phyloP scores from a whole-genome alignment of 192 early-diverging fungal genomes.

The Backusella liffmaniae region DNA sequence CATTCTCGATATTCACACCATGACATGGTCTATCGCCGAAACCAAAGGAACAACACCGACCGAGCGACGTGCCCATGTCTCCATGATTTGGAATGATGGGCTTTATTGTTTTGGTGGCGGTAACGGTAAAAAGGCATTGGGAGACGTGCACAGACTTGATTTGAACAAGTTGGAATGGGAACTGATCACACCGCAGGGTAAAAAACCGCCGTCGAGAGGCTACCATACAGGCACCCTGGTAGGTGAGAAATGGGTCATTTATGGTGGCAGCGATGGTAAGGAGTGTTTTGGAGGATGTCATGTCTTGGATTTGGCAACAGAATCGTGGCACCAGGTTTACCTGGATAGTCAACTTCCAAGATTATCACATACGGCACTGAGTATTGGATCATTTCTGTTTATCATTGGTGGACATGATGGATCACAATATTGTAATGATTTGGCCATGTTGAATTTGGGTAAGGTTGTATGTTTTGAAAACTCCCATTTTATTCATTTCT shows the following conservation, averaged over 20 bases:
- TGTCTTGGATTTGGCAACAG: slow-evolving; percentile 53
- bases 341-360: slow-evolving; percentile 64
- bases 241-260: slow-evolving; percentile 76
- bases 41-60: slow-evolving; percentile 55
- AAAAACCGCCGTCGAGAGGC: slow-evolving; percentile 68
- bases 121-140: slow-evolving; percentile 79
- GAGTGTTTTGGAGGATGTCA: slow-evolving; percentile 70
- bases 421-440: slow-evolving; percentile 70
- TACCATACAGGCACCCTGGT: slow-evolving; percentile 88
- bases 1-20: slow-evolving; percentile 70
- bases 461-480: neutral
- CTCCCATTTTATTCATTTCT: neutral
- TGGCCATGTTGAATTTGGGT: slow-evolving; percentile 78
- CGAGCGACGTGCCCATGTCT: slow-evolving; percentile 75
- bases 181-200: slow-evolving; percentile 53
- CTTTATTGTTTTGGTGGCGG: slow-evolving; percentile 89
- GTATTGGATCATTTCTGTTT: slow-evolving; percentile 85
- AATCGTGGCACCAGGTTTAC: slow-evolving; percentile 62
- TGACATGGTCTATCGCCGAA: slow-evolving; percentile 64
- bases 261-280: slow-evolving; percentile 82
- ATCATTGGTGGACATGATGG: slow-evolving; percentile 87
- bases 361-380: slow-evolving; percentile 77
- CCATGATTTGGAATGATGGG: slow-evolving; percentile 67
- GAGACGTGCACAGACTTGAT: slow-evolving; percentile 72
- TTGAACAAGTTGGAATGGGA: slow-evolving; percentile 52